Percentiles rank a stretch among this genome's conserved stretches.
Conservation (phyloP, 257 asterid genomes). For the Voacanga thouarsii region DNA sequence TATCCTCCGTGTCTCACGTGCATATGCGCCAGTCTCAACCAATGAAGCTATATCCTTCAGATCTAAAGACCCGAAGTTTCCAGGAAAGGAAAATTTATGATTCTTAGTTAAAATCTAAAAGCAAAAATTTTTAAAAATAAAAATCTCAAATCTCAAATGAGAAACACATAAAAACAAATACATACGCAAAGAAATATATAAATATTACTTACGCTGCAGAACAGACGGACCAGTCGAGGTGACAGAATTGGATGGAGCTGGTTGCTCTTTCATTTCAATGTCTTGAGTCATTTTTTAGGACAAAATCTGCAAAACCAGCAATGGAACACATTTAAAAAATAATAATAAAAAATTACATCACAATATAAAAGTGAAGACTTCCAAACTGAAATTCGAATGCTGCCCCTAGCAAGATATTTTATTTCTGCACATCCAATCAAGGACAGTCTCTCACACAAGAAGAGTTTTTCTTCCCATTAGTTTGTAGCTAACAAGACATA, state of each 20-base stretch:
- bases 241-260: slow-evolving; percentile 47
- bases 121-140: not conserved
- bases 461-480: not conserved
- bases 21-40: slow-evolving; percentile 79
- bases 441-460: not conserved
- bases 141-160: not conserved
- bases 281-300: slow-evolving; percentile 61
- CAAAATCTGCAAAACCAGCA: slow-evolving; percentile 34
- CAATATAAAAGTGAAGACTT: not conserved
- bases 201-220: slow-evolving; percentile 44
- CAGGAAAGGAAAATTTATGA: not conserved
- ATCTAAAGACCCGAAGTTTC: slow-evolving; percentile 34
- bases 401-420: not conserved
- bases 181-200: not conserved
- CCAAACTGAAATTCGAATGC: not conserved
- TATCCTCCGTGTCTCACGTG: slow-evolving; percentile 73
- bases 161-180: not conserved
- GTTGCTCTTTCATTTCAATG: slow-evolving; percentile 76
- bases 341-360: not conserved
- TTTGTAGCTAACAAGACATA: not conserved
- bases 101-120: not conserved
- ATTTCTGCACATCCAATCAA: not conserved
- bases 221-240: slow-evolving; percentile 38
- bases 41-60: slow-evolving; percentile 71
- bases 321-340: not conserved